Evolutionary conservation across 2,329 filamentous ascomycete species (phyloP).

Genomic region (Cercospora sp.): DNA sequence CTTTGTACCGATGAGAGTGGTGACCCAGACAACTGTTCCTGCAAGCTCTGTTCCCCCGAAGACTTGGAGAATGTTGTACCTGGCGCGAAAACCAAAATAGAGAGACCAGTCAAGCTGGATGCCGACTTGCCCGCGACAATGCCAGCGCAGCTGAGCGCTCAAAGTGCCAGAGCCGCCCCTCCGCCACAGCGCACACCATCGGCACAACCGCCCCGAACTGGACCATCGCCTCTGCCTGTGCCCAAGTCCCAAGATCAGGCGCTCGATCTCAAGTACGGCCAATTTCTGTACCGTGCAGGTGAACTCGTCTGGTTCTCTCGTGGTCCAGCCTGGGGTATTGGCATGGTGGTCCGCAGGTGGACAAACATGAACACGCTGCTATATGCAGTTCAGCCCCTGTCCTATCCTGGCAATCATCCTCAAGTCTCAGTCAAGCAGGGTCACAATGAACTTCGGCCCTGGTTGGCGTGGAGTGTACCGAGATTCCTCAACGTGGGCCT

Average conservation of each 20-base stretch:
- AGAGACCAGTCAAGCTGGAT: constrained; percentile 29
- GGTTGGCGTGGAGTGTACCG: constrained; percentile 61
- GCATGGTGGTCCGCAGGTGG: constrained; percentile 53
- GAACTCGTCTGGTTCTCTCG: constrained; percentile 60
- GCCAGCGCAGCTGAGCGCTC: constrained; percentile 19
- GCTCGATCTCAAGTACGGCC: constrained; percentile 50
- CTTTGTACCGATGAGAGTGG: constrained; percentile 55
- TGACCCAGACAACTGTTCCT: constrained; percentile 58
- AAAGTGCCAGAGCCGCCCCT: constrained; percentile 24
- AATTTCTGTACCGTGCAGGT: constrained; percentile 55
- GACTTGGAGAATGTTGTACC: constrained; percentile 48
- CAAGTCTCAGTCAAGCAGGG: constrained; percentile 47
- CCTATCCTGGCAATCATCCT: constrained; percentile 37
- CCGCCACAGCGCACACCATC: constrained; percentile 11
- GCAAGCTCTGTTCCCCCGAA: constrained; percentile 59
- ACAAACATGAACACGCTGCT: constrained; percentile 27
- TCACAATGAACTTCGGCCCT: constrained; percentile 53
- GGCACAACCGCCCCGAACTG: constrained; percentile 33
- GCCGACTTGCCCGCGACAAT: constrained; percentile 8
- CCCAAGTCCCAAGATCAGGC: constrained; percentile 51
- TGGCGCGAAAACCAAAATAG: constrained; percentile 23
- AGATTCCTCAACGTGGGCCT: constrained; percentile 51
- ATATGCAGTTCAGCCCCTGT: constrained; percentile 44
- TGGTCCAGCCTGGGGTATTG: constrained; percentile 56
- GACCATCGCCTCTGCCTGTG: constrained; percentile 44